A percentile compares a stretch with the other conserved stretches of the same genome.
These are phyloP conservation scores for Chlamydomonas asymmetrica DNA, from an alignment of 139 green algal species.

Conservation along the genomic window DNA sequence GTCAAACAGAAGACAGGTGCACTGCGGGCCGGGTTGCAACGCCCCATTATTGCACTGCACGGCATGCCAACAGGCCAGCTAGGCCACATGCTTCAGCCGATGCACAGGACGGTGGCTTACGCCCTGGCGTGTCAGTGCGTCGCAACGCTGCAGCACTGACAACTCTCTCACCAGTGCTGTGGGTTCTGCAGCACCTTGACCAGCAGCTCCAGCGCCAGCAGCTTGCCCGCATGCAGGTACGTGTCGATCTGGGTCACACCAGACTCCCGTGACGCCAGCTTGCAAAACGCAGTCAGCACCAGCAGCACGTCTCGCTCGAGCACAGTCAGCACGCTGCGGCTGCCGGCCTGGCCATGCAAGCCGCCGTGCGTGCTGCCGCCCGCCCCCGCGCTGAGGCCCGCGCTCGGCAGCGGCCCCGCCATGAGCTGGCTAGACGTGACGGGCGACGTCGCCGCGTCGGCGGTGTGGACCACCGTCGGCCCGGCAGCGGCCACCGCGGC, in stretches of 20 bases:
- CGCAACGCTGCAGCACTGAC: not conserved
- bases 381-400: too few relatives aligned
- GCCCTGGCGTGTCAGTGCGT: too few relatives aligned
- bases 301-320: slow-evolving; percentile 75
- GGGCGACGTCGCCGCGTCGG: not conserved
- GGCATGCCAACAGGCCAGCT: too few relatives aligned
- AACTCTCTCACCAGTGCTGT: slow-evolving; percentile 34
- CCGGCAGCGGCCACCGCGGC: too few relatives aligned
- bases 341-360: too few relatives aligned
- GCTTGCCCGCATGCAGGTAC: slow-evolving; percentile 77
- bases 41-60: too few relatives aligned
- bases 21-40: too few relatives aligned
- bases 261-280: slow-evolving; percentile 67
- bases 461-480: too few relatives aligned
- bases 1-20: too few relatives aligned
- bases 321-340: slow-evolving; percentile 28
- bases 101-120: too few relatives aligned
- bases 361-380: too few relatives aligned
- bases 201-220: slow-evolving; percentile 93
- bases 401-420: not conserved
- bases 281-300: slow-evolving; percentile 88
- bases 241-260: slow-evolving; percentile 59
- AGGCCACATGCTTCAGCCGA: not conserved
- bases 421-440: not conserved
- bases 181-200: slow-evolving; percentile 74